Evolutionary conservation across 2,329 filamentous ascomycete species (phyloP).

Genomic region (Fusarium liriodendri): DNA sequence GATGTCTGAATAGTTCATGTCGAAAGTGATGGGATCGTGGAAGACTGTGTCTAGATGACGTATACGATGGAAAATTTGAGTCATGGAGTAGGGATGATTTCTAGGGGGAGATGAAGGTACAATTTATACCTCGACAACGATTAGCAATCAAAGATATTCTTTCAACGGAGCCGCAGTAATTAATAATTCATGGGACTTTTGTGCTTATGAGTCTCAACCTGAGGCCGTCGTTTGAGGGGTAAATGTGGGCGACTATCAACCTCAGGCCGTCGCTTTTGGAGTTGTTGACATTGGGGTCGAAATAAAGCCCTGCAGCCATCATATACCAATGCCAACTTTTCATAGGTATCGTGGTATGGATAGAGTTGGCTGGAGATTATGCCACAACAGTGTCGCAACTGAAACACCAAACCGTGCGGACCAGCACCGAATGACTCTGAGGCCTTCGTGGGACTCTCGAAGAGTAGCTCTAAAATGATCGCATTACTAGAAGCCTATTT

Average conservation of each 20-base stretch:
- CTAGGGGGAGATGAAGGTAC: too few relatives aligned
- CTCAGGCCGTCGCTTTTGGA: constrained; percentile 20
- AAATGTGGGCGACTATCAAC: constrained; percentile 12
- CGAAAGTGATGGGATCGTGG: background rate
- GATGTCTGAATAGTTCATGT: constrained; percentile 1
- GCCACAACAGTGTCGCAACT: background rate
- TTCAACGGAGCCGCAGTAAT: too few relatives aligned
- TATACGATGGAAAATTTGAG: background rate
- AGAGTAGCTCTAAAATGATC: background rate
- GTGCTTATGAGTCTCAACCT: constrained; percentile 20
- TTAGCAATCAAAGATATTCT: background rate
- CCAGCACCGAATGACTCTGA: background rate
- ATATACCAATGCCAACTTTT: background rate
- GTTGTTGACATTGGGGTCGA: background rate
- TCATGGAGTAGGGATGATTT: background rate
- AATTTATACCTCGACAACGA: background rate
- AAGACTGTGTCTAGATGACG: background rate
- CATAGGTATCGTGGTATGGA: background rate
- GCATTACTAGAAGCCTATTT: background rate
- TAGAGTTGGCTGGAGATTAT: background rate
- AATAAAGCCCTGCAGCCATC: background rate
- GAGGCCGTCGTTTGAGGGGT: constrained; percentile 32
- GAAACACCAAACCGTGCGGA: background rate
- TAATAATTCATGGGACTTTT: constrained; percentile 3
- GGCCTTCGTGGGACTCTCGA: background rate